phyloP scores from a whole-genome alignment of 441 rosid species.

The Erysimum pusillum region DNA sequence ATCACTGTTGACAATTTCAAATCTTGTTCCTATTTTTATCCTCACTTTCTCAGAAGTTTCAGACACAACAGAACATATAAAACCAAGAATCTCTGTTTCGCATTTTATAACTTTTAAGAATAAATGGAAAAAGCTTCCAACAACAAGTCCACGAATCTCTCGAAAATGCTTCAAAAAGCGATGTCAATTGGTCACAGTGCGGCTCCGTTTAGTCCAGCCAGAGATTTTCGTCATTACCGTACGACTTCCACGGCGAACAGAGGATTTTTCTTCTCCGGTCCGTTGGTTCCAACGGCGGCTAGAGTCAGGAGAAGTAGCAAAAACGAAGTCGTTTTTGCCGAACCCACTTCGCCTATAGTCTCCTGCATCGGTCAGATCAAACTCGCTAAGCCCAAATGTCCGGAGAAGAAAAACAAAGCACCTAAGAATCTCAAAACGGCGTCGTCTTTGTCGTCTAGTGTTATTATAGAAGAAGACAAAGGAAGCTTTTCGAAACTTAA shows the following conservation, averaged over 20 bases:
- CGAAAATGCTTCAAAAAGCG: slow-evolving; percentile 70
- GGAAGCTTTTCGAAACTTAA: slow-evolving; percentile 45
- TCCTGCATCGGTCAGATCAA: slow-evolving; percentile 97
- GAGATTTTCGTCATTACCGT: slow-evolving; percentile 50
- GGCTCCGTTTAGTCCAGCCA: slow-evolving; percentile 69
- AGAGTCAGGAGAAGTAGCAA: slow-evolving; percentile 51
- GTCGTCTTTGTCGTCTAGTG: slow-evolving; percentile 8
- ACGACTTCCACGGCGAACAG: slow-evolving; percentile 45
- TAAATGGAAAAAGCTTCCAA: slow-evolving; percentile 40
- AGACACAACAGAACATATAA: slow-evolving; percentile 33
- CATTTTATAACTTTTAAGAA: not conserved
- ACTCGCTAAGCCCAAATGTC: slow-evolving; percentile 41
- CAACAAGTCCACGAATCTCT: slow-evolving; percentile 55
- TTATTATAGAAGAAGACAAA: slow-evolving; percentile 36
- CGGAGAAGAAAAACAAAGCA: slow-evolving; percentile 54
- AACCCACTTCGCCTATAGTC: slow-evolving; percentile 89
- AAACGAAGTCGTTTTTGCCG: slow-evolving; percentile 56
- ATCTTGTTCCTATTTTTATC: not conserved
- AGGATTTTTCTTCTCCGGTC: slow-evolving; percentile 62
- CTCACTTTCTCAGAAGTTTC: slow-evolving; percentile 40
- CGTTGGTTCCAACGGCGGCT: slow-evolving; percentile 64
- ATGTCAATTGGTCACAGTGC: slow-evolving; percentile 59
- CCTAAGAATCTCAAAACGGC: slow-evolving; percentile 21
- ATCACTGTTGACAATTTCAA: slow-evolving; percentile 37
- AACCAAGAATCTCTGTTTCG: slow-evolving; percentile 22